phyloP scores from a whole-genome alignment of 2,329 filamentous ascomycete genomes.

The Aspergillus hortae region DNA sequence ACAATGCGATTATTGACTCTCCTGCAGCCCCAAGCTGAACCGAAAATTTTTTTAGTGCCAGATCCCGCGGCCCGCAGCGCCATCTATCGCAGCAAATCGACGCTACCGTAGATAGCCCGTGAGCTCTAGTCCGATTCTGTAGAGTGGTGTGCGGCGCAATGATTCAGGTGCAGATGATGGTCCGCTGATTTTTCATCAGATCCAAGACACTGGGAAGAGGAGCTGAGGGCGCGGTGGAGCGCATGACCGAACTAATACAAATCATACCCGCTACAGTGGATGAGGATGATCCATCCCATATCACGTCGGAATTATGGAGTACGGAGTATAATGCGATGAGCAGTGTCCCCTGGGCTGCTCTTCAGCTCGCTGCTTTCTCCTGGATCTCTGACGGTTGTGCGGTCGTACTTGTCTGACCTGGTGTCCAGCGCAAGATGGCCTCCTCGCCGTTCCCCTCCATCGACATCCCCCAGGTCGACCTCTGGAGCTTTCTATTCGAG shows the following conservation, averaged over 20 bases:
- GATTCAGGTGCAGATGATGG: no score
- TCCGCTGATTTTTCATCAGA: no score
- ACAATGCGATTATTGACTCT: background rate
- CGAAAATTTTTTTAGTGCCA: background rate
- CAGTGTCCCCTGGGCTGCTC: background rate
- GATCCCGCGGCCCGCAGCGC: background rate
- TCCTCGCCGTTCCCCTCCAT: constrained; percentile 9
- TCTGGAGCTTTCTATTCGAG: constrained; percentile 17
- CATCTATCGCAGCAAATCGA: background rate
- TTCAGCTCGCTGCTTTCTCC: background rate
- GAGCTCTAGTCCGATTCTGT: no score
- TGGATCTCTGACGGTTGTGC: background rate
- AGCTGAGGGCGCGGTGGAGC: background rate
- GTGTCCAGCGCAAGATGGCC: background rate
- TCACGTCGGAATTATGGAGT: background rate
- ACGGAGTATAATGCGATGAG: no score
- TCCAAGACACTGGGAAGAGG: background rate
- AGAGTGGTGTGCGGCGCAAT: no score
- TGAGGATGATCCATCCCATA: background rate
- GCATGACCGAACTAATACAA: background rate
- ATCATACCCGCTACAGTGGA: background rate
- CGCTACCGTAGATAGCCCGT: no score
- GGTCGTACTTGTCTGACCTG: background rate
- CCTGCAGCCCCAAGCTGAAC: background rate
- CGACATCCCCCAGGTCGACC: constrained; percentile 11